Conservation (phyloP, 441 rosid species). For the Adansonia madagascariensis region DNA sequence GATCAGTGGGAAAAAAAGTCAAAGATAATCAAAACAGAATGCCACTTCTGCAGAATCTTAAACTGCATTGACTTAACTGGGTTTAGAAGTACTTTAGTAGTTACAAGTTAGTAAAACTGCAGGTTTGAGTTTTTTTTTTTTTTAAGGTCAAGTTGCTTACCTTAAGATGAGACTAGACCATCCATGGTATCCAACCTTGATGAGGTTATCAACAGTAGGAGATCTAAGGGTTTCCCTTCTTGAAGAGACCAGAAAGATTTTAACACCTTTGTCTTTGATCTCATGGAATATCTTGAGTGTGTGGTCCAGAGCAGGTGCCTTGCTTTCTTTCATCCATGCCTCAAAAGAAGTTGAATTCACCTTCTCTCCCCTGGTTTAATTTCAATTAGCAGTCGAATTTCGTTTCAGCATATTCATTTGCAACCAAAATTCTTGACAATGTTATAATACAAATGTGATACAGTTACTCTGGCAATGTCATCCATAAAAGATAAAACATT, state of each 20-base stretch:
- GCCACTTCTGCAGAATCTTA: not conserved
- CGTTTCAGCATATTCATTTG: not conserved
- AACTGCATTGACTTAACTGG: not conserved
- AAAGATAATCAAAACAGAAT: not conserved
- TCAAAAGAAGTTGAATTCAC: constrained; percentile 57
- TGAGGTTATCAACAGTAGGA: constrained; percentile 76
- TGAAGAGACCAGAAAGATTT: constrained; percentile 76
- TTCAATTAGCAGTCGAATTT: not conserved
- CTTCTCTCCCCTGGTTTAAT: constrained; percentile 57
- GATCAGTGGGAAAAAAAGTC: not conserved
- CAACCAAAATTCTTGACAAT: not conserved
- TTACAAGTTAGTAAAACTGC: too few relatives aligned
- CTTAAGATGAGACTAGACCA: constrained; percentile 75
- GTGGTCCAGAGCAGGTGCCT: constrained; percentile 69
- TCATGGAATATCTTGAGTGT: constrained; percentile 58
- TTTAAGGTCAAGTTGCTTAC: constrained; percentile 31
- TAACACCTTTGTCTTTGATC: constrained; percentile 62
- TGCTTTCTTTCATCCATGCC: constrained; percentile 60
- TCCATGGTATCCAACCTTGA: constrained; percentile 79
- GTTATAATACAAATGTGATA: not conserved
- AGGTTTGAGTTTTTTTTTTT: not conserved
- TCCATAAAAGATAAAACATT: too few relatives aligned
- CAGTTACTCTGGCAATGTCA: not conserved
- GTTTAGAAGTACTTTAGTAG: not conserved
- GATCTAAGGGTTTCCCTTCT: constrained; percentile 72